Percentiles rank a stretch among this genome's conserved stretches.
These are phyloP conservation scores for Penicillium sp. DNA, from an alignment of 2,329 filamentous ascomycete species.

Conservation along the genomic window DNA sequence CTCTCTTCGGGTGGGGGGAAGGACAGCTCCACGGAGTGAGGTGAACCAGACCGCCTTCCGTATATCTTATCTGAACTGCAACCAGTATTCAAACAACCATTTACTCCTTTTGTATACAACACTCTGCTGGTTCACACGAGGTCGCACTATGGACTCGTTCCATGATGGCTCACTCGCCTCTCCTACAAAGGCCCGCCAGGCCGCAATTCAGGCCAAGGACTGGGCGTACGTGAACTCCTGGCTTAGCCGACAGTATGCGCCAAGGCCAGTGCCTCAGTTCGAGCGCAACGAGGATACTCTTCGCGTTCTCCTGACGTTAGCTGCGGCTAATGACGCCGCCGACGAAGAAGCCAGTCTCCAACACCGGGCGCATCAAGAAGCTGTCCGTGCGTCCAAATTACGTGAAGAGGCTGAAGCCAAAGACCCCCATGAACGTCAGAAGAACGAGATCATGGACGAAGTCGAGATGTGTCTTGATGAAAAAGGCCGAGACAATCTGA, in stretches of 20 bases:
- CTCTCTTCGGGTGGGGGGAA: constrained; percentile 24
- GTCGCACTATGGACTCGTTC: constrained; percentile 24
- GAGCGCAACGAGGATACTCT: constrained; percentile 87
- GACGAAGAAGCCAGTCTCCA: constrained; percentile 42
- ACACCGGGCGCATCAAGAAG: constrained; percentile 41
- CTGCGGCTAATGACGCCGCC: constrained; percentile 73
- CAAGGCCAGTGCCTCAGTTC: constrained; percentile 67
- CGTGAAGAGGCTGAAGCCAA: constrained; percentile 30
- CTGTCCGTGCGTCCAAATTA: constrained; percentile 33
- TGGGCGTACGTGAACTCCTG: constrained; percentile 88
- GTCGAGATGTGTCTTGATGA: constrained; percentile 57
- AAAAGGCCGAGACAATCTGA: constrained; percentile 58
- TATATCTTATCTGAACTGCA: constrained; percentile 23
- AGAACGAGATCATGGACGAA: constrained; percentile 52
- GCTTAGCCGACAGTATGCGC: constrained; percentile 70
- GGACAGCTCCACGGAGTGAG: constrained; percentile 15
- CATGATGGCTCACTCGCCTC: constrained; percentile 55
- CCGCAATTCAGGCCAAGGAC: constrained; percentile 81
- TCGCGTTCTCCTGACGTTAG: constrained; percentile 71
- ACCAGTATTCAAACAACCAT: constrained; percentile 8
- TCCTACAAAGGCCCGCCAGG: constrained; percentile 68
- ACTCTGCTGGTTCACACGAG: background rate
- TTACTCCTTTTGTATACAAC: background rate
- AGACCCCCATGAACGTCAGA: constrained; percentile 30
- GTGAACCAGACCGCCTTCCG: constrained; percentile 23